A percentile compares a stretch with the other conserved stretches of the same genome.
Conservation (phyloP, 208 protist species). For the Trypanosoma conorhini region DNA sequence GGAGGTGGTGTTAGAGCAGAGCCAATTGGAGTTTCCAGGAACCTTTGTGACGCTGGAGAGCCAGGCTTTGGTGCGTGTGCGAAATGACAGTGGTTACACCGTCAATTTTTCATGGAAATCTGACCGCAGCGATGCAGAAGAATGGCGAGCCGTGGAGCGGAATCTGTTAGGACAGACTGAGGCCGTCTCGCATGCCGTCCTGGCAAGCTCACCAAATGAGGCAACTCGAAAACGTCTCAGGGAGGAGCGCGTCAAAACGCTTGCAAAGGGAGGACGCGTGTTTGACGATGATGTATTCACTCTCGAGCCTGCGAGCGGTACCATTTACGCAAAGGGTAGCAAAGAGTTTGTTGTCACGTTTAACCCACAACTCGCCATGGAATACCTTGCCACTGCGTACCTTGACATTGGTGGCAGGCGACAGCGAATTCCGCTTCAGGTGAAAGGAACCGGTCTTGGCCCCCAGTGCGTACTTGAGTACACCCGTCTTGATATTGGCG, state of each 20-base stretch:
- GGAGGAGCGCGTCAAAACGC: conserved; percentile 7
- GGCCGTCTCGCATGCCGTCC: conserved; percentile 9
- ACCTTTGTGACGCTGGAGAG: conserved; percentile 93
- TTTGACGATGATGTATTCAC: conserved; percentile 89
- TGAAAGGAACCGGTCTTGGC: conserved; percentile 84
- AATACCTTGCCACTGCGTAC: conserved; percentile 73
- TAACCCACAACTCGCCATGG: conserved; percentile 80
- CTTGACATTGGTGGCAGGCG: conserved; percentile 77
- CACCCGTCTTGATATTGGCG: conserved; percentile 88
- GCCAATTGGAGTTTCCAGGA: conserved; percentile 59
- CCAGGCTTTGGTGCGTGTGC: conserved; percentile 79
- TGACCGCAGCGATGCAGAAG: conserved; percentile 31
- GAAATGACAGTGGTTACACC: conserved; percentile 84
- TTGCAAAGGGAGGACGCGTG: conserved; percentile 26
- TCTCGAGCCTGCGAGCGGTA: conserved; percentile 83
- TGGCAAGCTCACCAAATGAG: conserved; percentile 12
- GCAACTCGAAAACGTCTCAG: conserved; percentile 21
- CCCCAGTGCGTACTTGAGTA: conserved; percentile 92
- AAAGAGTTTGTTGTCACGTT: conserved; percentile 92
- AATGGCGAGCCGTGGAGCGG: conserved; percentile 3
- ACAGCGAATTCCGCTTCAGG: conserved; percentile 73
- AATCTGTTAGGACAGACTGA: conserved; percentile 19
- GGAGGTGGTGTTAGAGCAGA: conserved; percentile 63
- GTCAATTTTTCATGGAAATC: conserved; percentile 87
- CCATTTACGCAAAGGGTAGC: conserved; percentile 73